A percentile compares a stretch with the other conserved stretches of the same genome.
Evolutionary conservation across 768 basidiomycete species (phyloP).

Genomic region (Psilocybe cyanescens): DNA sequence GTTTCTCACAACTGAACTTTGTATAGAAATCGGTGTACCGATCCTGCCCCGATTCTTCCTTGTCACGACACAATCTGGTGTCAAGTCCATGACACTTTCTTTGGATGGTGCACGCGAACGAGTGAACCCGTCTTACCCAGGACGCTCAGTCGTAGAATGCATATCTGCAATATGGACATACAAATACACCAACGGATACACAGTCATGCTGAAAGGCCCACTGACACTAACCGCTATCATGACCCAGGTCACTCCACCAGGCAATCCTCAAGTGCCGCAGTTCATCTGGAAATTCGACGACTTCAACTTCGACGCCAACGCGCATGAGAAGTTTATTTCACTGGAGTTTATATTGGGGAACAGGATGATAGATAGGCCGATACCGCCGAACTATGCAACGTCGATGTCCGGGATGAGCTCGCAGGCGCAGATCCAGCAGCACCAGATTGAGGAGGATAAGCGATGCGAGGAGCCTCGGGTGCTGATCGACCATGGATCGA

Average conservation of each 20-base stretch:
- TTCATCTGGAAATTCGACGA: slow-evolving; percentile 68
- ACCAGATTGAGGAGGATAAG: slow-evolving; percentile 53
- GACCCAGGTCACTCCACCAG: slow-evolving; percentile 28
- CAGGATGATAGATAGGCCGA: slow-evolving; percentile 46
- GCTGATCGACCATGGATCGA: slow-evolving; percentile 60
- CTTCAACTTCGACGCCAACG: slow-evolving; percentile 73
- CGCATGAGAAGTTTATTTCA: slow-evolving; percentile 76
- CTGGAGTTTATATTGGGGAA: slow-evolving; percentile 62
- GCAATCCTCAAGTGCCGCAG: slow-evolving; percentile 23
- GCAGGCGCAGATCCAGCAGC: slow-evolving; percentile 15
- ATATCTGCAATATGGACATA: slow-evolving; percentile 80
- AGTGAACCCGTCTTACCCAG: slow-evolving; percentile 38
- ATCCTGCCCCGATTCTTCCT: slow-evolving; percentile 86
- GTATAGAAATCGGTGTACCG: slow-evolving; percentile 75
- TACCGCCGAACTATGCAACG: slow-evolving; percentile 27
- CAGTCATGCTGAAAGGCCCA: slow-evolving; percentile 75
- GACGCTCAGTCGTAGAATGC: slow-evolving; percentile 69
- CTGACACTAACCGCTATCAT: slow-evolving; percentile 66
- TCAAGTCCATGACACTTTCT: slow-evolving; percentile 80
- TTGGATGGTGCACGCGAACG: slow-evolving; percentile 81
- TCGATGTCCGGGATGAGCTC: slow-evolving; percentile 15
- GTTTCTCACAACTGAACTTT: neutral
- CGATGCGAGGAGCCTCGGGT: slow-evolving; percentile 71
- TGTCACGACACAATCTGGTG: slow-evolving; percentile 83
- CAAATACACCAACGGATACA: slow-evolving; percentile 79